Evolutionary conservation across 2,329 filamentous ascomycete genomes (phyloP).

Genomic region (Xylaria sp.): DNA sequence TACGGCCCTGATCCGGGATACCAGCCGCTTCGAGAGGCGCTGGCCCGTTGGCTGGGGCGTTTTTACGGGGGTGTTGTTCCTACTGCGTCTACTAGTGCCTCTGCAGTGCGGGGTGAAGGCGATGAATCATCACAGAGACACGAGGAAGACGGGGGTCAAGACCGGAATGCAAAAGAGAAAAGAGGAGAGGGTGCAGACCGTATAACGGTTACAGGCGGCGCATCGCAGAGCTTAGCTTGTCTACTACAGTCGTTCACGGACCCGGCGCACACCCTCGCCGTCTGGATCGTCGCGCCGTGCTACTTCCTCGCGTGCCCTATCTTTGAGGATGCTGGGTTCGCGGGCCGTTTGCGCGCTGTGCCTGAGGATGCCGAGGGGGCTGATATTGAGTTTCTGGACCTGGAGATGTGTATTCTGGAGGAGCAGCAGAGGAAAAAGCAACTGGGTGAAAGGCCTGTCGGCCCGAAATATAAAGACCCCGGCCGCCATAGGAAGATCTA

Average conservation of each 20-base stretch:
- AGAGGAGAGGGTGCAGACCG: conserved; percentile 55
- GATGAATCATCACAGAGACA: neutral
- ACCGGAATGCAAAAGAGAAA: neutral
- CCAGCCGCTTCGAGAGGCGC: conserved; percentile 71
- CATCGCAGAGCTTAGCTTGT: conserved; percentile 83
- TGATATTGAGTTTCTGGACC: conserved; percentile 61
- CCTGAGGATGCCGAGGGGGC: conserved; percentile 83
- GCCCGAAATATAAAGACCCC: conserved; percentile 59
- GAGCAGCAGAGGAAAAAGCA: conserved; percentile 22
- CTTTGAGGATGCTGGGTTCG: conserved; percentile 83
- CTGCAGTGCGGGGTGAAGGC: conserved; percentile 26
- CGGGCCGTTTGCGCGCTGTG: conserved; percentile 72
- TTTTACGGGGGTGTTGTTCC: conserved; percentile 61
- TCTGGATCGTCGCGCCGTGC: conserved; percentile 85
- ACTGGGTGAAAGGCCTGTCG: neutral
- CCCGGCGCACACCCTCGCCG: conserved; percentile 75
- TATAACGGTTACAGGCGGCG: conserved; percentile 86
- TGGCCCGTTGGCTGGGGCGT: conserved; percentile 75
- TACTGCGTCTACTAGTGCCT: conserved; percentile 49
- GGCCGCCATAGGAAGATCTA: conserved; percentile 79
- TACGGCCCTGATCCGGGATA: conserved; percentile 86
- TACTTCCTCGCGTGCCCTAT: conserved; percentile 89
- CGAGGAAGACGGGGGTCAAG: conserved; percentile 46
- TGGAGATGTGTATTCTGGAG: conserved; percentile 34
- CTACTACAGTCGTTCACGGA: conserved; percentile 85